Percentiles rank a stretch among this genome's conserved stretches.
Conservation (phyloP, 1,284 basidiomycete species). For the Dichomitus squalens region DNA sequence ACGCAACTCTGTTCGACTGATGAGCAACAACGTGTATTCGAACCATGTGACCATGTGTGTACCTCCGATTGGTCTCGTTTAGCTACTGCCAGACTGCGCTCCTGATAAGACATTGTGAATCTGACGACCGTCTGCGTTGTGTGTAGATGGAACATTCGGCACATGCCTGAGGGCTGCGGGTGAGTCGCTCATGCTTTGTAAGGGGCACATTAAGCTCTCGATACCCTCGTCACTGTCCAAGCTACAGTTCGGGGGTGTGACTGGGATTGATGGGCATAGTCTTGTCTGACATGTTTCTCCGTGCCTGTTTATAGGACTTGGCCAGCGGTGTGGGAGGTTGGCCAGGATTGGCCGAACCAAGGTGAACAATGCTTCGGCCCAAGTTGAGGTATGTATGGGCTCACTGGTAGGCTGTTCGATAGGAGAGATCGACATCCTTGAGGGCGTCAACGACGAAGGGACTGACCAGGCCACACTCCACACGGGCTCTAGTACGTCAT, state of each 20-base stretch:
- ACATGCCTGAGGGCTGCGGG: conserved; percentile 69
- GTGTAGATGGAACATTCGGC: conserved; percentile 54
- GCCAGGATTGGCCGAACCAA: conserved; percentile 36
- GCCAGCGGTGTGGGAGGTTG: conserved; percentile 43
- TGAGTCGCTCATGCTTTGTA: too few relatives aligned
- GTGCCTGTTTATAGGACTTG: conserved; percentile 40
- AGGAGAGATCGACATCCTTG: conserved; percentile 73
- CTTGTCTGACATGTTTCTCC: too few relatives aligned
- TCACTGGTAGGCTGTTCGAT: neutral
- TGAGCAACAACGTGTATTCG: conserved; percentile 51
- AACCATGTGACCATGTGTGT: conserved; percentile 60
- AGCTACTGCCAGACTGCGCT: conserved; percentile 55
- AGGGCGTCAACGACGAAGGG: conserved; percentile 62
- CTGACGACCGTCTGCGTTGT: too few relatives aligned
- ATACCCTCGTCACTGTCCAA: too few relatives aligned
- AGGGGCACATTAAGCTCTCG: too few relatives aligned
- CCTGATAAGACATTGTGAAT: conserved; percentile 58
- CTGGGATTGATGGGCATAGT: too few relatives aligned
- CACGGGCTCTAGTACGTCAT: conserved; percentile 45
- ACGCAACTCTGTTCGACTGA: conserved; percentile 60
- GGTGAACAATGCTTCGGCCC: conserved; percentile 15
- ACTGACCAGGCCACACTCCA: conserved; percentile 68
- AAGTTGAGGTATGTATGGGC: too few relatives aligned
- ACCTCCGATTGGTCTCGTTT: too few relatives aligned
- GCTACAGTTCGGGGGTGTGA: too few relatives aligned